These are phyloP conservation scores for Rhodomyrtus tomentosa DNA, from an alignment of 345 rosid genomes.

Conservation along the genomic window DNA sequence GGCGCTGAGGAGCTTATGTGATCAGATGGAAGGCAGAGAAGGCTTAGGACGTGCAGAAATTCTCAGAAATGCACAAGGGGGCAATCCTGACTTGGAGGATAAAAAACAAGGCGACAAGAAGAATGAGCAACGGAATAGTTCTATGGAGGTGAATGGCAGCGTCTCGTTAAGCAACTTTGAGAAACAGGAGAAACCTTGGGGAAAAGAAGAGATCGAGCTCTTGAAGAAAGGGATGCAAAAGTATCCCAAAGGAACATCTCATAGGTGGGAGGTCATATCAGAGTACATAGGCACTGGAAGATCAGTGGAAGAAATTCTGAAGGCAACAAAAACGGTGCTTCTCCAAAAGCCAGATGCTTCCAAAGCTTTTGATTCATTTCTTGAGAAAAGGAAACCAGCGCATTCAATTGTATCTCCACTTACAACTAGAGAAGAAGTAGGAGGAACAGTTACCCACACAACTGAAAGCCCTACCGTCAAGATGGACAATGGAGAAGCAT, in stretches of 20 bases:
- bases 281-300: slow-evolving; percentile 89
- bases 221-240: slow-evolving; percentile 86
- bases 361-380: slow-evolving; percentile 93
- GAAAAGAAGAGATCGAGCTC: slow-evolving; percentile 81
- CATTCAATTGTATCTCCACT: slow-evolving; percentile 72
- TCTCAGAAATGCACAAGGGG: slow-evolving; percentile 43
- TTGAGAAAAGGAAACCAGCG: slow-evolving; percentile 85
- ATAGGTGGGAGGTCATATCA: slow-evolving; percentile 97
- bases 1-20: slow-evolving; percentile 63
- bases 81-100: slow-evolving; percentile 14
- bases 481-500: slow-evolving; percentile 14
- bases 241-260: slow-evolving; percentile 89
- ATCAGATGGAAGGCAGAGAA: slow-evolving; percentile 57
- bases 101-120: slow-evolving; percentile 34
- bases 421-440: slow-evolving; percentile 68
- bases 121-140: slow-evolving; percentile 40
- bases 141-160: slow-evolving; percentile 31
- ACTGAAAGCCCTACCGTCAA: slow-evolving; percentile 14
- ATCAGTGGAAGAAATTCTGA: slow-evolving; percentile 88
- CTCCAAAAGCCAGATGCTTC: slow-evolving; percentile 88
- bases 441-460: slow-evolving; percentile 4
- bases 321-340: slow-evolving; percentile 93
- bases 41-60: slow-evolving; percentile 46
- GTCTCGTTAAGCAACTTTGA: slow-evolving; percentile 19
- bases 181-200: slow-evolving; percentile 81